Conservation (phyloP, 2,329 filamentous ascomycete genomes). For the Pseudogymnoascus sp. region DNA sequence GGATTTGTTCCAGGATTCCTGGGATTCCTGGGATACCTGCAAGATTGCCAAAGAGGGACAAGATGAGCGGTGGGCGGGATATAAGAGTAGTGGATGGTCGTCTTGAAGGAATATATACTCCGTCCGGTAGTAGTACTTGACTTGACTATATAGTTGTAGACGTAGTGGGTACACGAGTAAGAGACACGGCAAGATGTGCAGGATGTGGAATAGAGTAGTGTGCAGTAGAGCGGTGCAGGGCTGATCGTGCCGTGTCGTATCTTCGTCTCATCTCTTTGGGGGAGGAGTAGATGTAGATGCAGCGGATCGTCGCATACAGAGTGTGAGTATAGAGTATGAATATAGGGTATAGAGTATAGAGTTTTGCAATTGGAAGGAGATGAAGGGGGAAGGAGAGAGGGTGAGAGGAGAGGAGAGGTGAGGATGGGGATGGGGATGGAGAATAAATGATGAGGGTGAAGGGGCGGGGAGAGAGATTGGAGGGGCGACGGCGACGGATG, state of each 20-base stretch:
- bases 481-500: neutral
- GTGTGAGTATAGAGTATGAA: neutral
- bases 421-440: neutral
- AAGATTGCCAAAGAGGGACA: neutral
- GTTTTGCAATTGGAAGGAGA: neutral
- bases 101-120: neutral
- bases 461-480: too few species aligned
- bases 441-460: neutral
- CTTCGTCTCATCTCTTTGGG: neutral
- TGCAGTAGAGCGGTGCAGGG: too few species aligned
- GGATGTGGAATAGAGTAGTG: too few species aligned
- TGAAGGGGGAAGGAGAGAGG: neutral
- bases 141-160: neutral
- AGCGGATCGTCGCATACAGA: neutral
- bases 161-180: neutral
- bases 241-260: neutral
- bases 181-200: too few species aligned
- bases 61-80: neutral
- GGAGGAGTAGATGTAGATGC: too few species aligned
- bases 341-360: neutral
- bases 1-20: too few species aligned
- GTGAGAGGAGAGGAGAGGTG: neutral
- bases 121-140: neutral
- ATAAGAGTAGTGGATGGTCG: neutral
- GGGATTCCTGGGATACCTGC: neutral